These are phyloP conservation scores for Cyclotella atomus DNA, from an alignment of 108 stramenopile genomes.

Conservation along the genomic window DNA sequence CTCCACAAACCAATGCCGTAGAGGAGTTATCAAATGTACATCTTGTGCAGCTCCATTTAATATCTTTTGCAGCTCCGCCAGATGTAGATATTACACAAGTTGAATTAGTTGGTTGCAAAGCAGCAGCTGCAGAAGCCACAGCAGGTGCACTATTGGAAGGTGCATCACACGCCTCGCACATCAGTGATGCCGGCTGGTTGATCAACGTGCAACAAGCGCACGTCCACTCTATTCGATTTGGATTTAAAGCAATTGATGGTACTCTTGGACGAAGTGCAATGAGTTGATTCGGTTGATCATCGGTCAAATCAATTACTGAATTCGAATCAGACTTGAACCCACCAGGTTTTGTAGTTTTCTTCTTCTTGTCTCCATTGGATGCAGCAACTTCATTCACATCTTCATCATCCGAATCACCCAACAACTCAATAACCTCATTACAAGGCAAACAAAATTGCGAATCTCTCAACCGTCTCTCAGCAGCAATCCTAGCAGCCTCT, in stretches of 20 bases:
- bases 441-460: conserved; percentile 55
- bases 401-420: conserved; percentile 40
- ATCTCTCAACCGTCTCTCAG: conserved; percentile 48
- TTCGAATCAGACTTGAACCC: background rate
- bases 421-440: conserved; percentile 52
- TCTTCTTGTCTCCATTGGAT: conserved; percentile 4
- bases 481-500: conserved; percentile 49
- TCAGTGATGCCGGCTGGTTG: background rate
- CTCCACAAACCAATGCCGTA: conserved; percentile 29
- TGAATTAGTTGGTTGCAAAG: background rate
- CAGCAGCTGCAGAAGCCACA: background rate
- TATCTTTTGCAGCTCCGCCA: background rate
- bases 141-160: background rate
- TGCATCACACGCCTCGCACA: background rate
- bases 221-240: background rate
- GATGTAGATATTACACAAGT: background rate
- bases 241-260: background rate
- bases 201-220: conserved; percentile 13
- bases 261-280: background rate
- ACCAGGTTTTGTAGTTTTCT: background rate
- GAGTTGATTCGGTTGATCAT: background rate
- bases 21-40: conserved; percentile 43
- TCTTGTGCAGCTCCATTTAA: conserved; percentile 26
- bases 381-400: conserved; percentile 5
- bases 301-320: conserved; percentile 25